Conservation (phyloP, 2,329 filamentous ascomycete genomes). For the Clonostachys chloroleuca region DNA sequence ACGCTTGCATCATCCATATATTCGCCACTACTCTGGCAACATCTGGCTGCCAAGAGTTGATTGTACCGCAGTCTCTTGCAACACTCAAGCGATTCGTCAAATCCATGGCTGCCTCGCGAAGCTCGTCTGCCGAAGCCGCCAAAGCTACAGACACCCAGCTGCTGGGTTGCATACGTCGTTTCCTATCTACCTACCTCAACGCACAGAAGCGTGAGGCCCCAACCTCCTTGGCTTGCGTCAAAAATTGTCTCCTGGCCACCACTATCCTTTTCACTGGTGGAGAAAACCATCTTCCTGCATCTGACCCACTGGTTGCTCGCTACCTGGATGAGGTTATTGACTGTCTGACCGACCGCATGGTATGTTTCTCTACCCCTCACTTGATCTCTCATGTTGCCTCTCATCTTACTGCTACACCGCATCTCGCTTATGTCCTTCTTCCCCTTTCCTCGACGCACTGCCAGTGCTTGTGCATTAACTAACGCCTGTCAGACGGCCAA, state of each 20-base stretch:
- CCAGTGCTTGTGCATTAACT: too few species aligned
- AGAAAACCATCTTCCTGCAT: constrained; percentile 66
- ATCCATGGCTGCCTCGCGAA: constrained; percentile 55
- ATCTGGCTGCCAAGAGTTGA: constrained; percentile 74
- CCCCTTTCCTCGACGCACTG: background rate
- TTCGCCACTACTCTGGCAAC: constrained; percentile 91
- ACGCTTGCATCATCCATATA: constrained; percentile 95
- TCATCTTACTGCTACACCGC: background rate
- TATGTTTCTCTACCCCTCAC: constrained; percentile 33
- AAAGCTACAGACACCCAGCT: constrained; percentile 60
- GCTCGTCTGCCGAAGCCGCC: background rate
- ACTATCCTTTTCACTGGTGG: constrained; percentile 87
- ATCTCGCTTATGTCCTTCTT: background rate
- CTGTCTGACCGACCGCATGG: constrained; percentile 75
- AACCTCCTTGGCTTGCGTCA: constrained; percentile 80
- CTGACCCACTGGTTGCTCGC: constrained; percentile 68
- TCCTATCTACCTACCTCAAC: constrained; percentile 73
- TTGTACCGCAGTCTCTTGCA: constrained; percentile 85
- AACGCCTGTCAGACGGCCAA: constrained; percentile 61
- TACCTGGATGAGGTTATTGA: constrained; percentile 81
- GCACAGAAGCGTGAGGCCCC: constrained; percentile 72
- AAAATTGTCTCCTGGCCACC: constrained; percentile 83
- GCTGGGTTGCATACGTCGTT: constrained; percentile 76
- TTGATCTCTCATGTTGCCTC: background rate
- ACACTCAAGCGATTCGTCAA: constrained; percentile 88